Conservation (phyloP, 2,329 filamentous ascomycete species). For the Claviceps citrina region DNA sequence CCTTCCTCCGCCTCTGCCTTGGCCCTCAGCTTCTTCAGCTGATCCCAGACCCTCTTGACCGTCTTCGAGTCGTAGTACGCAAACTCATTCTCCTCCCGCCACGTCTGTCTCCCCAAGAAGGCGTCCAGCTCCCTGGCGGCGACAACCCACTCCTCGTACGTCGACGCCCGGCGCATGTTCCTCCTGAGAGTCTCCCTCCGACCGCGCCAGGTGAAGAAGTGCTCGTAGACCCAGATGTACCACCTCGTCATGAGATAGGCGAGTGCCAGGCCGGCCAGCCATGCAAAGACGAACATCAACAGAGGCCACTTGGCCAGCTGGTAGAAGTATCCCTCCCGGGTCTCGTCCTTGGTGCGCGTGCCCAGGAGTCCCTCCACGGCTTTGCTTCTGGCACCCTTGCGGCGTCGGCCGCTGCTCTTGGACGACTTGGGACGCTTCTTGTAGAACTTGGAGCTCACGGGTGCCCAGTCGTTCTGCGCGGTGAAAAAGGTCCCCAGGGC, state of each 20-base stretch:
- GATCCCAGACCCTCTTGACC: constrained; percentile 58
- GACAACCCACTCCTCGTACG: constrained; percentile 69
- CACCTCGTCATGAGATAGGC: constrained; percentile 68
- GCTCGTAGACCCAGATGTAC: constrained; percentile 88
- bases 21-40: constrained; percentile 52
- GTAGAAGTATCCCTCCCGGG: constrained; percentile 84
- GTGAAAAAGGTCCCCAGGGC: constrained; percentile 51
- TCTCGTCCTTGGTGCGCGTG: constrained; percentile 69
- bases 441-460: constrained; percentile 57
- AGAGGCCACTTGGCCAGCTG: constrained; percentile 83
- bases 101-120: constrained; percentile 64
- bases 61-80: constrained; percentile 83
- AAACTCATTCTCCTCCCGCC: constrained; percentile 65
- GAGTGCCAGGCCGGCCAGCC: constrained; percentile 56
- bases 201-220: constrained; percentile 80
- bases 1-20: constrained; percentile 38
- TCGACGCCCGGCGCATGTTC: constrained; percentile 54
- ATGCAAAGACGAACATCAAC: constrained; percentile 61
- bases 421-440: constrained; percentile 21
- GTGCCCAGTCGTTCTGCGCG: constrained; percentile 90
- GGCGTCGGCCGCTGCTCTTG: constrained; percentile 16
- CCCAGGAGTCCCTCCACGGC: constrained; percentile 28
- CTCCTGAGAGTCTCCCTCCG: constrained; percentile 54
- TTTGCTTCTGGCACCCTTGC: constrained; percentile 23
- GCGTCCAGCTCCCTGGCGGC: constrained; percentile 66